Percentiles rank a stretch among this genome's conserved stretches.
phyloP scores from a whole-genome alignment of 495 filamentous ascomycete species.

The Neurospora sp. region DNA sequence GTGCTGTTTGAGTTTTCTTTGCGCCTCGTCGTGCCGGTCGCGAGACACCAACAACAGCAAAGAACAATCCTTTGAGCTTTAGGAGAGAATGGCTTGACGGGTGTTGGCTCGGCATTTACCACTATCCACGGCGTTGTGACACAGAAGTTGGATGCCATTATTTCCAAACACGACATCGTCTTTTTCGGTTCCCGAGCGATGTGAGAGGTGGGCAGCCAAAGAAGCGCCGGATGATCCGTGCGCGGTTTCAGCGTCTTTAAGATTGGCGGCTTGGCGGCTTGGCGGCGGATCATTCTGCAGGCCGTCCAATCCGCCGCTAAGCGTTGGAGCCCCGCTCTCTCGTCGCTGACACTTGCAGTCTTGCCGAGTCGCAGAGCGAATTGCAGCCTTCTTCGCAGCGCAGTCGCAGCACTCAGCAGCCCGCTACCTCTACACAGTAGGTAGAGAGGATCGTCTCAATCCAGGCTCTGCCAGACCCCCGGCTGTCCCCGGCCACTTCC shows the following conservation, averaged over 20 bases:
- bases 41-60: background rate
- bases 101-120: background rate
- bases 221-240: constrained; percentile 22
- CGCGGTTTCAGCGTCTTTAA: constrained; percentile 10
- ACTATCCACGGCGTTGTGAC: background rate
- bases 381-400: background rate
- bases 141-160: background rate
- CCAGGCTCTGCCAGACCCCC: background rate
- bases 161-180: background rate
- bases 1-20: background rate
- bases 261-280: constrained; percentile 16
- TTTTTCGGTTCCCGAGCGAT: background rate
- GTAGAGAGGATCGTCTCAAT: background rate
- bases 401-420: background rate
- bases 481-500: background rate
- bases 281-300: constrained; percentile 3
- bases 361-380: background rate
- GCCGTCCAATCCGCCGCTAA: constrained; percentile 13
- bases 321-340: background rate
- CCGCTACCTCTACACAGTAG: background rate
- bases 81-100: background rate
- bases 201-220: constrained; percentile 4
- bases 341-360: background rate
- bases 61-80: background rate
- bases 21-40: background rate